These are phyloP conservation scores for Lotus japonicus DNA, from an alignment of 306 rosid genomes.

Conservation along the genomic window DNA sequence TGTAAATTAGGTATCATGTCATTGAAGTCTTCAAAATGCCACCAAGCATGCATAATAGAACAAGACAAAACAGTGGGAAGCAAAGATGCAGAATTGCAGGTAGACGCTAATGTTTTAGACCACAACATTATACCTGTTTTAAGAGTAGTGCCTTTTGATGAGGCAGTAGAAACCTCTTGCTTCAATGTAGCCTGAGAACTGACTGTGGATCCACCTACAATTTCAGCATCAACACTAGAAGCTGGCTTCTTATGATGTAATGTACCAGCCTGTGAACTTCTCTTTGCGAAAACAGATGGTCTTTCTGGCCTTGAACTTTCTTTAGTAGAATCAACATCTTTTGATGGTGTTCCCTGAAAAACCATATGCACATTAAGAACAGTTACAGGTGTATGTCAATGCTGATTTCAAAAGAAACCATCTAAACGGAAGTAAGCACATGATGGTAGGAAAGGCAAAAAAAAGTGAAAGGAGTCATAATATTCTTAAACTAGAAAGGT, in stretches of 20 bases:
- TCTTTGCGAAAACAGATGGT: conserved; percentile 43
- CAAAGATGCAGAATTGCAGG: neutral
- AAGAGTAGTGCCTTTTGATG: conserved; percentile 62
- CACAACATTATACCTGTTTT: conserved; percentile 46
- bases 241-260: conserved; percentile 67
- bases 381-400: neutral
- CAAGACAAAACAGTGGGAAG: neutral
- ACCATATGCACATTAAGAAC: conserved; percentile 3
- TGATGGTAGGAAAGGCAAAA: neutral
- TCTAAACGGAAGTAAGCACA: neutral
- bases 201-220: conserved; percentile 65
- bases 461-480: neutral
- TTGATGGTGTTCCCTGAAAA: conserved; percentile 50
- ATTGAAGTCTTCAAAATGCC: neutral
- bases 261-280: conserved; percentile 42
- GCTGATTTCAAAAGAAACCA: neutral
- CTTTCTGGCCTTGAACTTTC: conserved; percentile 59
- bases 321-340: conserved; percentile 58
- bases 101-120: neutral
- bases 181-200: conserved; percentile 79
- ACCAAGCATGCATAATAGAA: conserved; percentile 3
- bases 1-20: conserved; percentile 25
- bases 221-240: conserved; percentile 90
- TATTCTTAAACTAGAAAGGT: neutral
- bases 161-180: conserved; percentile 87